A percentile compares a stretch with the other conserved stretches of the same genome.
Evolutionary conservation across 805 yeast genomes (phyloP).

Genomic region (Candida sonorensis): DNA sequence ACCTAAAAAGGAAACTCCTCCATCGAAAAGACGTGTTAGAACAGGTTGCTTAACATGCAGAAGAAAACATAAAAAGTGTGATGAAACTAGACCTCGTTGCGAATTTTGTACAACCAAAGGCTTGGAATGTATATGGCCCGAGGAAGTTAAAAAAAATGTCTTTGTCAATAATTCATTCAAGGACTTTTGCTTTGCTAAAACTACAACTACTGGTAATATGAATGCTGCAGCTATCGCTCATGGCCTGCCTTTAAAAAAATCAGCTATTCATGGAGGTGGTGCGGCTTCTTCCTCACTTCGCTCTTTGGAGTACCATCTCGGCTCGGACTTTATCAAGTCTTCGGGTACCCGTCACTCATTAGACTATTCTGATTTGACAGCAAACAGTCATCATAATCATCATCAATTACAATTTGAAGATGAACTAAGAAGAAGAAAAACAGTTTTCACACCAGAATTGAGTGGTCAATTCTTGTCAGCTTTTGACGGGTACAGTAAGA

Average conservation of each 20-base stretch:
- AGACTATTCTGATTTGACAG: slow-evolving; percentile 12
- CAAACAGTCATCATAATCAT: background rate
- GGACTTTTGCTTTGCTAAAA: slow-evolving; percentile 18
- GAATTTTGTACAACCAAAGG: slow-evolving; percentile 34
- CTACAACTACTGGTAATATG: slow-evolving; percentile 3
- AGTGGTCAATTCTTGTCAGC: slow-evolving; percentile 10
- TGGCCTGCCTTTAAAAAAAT: slow-evolving; percentile 1
- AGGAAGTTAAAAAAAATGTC: slow-evolving; percentile 21
- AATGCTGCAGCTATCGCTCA: too few species aligned
- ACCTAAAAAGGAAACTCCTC: slow-evolving; percentile 24
- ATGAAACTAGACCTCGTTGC: slow-evolving; percentile 48
- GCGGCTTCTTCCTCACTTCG: too few species aligned
- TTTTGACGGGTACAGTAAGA: slow-evolving; percentile 15
- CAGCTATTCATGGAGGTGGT: too few species aligned
- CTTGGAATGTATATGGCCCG: slow-evolving; percentile 33
- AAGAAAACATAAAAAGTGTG: slow-evolving; percentile 48
- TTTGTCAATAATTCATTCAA: slow-evolving; percentile 23
- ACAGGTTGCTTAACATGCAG: slow-evolving; percentile 49
- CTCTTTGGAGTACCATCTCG: slow-evolving; percentile 14
- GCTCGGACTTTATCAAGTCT: slow-evolving; percentile 8
- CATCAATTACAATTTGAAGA: background rate
- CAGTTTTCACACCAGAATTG: slow-evolving; percentile 7
- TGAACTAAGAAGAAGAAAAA: slow-evolving; percentile 6
- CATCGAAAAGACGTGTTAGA: slow-evolving; percentile 30
- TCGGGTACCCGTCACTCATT: slow-evolving; percentile 8